Evolutionary conservation across 2,329 filamentous ascomycete species (phyloP), one percentile per base, ranked within the genome.

Genomic region (Aspergillus intermedius): DNA sequence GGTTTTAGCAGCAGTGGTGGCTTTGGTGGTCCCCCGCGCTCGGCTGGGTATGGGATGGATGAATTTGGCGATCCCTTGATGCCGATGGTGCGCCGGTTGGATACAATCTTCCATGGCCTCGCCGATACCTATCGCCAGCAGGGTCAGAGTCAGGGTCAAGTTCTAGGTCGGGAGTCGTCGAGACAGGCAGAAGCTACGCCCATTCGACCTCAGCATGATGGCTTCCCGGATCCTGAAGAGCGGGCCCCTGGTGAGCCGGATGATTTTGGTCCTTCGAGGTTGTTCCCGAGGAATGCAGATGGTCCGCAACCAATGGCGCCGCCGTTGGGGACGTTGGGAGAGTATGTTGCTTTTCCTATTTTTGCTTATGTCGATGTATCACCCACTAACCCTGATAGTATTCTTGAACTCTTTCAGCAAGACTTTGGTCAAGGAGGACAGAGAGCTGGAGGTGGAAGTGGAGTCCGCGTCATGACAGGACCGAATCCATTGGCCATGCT

Each of bases 221-320:
- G 48, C 10, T 47, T 46, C 21, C 28, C 46, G 8, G 53, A 47
- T 12, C 19, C 43, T n/a, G 39, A 54, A 17, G 46, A 49, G 35
- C 39, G 35, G 35, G 46, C 49, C 3, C 55, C 49, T 6, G 53
- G 49, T 42, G 52, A 56, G 9, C 37, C 45, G 28, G 34, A 49
- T 23, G 50, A 45, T 12, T 48, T 51, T 37, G 40, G 52, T 32
- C 44, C 55, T 5, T 46, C 54, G 21, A 71, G 72, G 44, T 59
- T 80, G 40, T 66, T 64, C 46, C 78, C 79, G 30, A 74, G 77
- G 53, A 72, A 81, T 59, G 69, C 74, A 22, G 72, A 79, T 56
- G 66, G 66, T 23, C 70, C 77, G 35, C 78, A 77, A 54, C 69
- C 73, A 13, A 70, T 65, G 47, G 60, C 66, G n/a, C 67, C 70